phyloP scores from a whole-genome alignment of 1,139 yeast genomes.

The Yamadazyma siamensis region DNA sequence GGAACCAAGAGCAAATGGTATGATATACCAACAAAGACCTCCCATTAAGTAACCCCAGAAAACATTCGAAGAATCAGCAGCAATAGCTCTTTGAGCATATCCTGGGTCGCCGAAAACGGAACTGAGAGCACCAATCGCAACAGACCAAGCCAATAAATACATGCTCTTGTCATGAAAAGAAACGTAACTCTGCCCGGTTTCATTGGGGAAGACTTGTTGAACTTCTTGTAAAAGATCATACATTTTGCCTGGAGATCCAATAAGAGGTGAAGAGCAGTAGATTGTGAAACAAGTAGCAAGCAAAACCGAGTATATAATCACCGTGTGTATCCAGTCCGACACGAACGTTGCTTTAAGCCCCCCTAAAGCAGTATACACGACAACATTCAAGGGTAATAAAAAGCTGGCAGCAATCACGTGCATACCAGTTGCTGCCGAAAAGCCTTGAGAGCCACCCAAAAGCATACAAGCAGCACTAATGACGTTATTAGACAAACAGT shows the following conservation, averaged over 20 bases:
- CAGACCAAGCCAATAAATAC: conserved; percentile 21
- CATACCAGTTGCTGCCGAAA: conserved; percentile 18
- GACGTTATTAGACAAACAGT: conserved; percentile 15
- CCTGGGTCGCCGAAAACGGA: conserved; percentile 43
- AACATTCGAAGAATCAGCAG: conserved; percentile 31
- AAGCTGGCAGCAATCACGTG: conserved; percentile 20
- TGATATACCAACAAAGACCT: conserved; percentile 37
- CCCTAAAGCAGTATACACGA: conserved; percentile 42
- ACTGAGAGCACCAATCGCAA: conserved; percentile 26
- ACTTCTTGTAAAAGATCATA: conserved; percentile 35
- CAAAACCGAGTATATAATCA: conserved; percentile 33
- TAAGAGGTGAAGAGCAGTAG: conserved; percentile 35
- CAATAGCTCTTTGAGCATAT: conserved; percentile 40
- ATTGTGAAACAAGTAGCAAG: conserved; percentile 32
- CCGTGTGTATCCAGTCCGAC: conserved; percentile 45
- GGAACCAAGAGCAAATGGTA: conserved; percentile 36
- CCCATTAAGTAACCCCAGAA: conserved; percentile 35
- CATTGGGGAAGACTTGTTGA: conserved; percentile 11
- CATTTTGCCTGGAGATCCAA: conserved; percentile 48
- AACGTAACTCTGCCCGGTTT: conserved; percentile 13
- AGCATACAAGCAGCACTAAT: conserved; percentile 15
- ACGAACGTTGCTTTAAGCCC: conserved; percentile 46
- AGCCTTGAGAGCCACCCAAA: conserved; percentile 17
- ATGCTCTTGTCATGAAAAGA: conserved; percentile 14
- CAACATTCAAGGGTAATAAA: conserved; percentile 51